Conservation (phyloP, 768 basidiomycete species). For the Tricholoma furcatifolium region DNA sequence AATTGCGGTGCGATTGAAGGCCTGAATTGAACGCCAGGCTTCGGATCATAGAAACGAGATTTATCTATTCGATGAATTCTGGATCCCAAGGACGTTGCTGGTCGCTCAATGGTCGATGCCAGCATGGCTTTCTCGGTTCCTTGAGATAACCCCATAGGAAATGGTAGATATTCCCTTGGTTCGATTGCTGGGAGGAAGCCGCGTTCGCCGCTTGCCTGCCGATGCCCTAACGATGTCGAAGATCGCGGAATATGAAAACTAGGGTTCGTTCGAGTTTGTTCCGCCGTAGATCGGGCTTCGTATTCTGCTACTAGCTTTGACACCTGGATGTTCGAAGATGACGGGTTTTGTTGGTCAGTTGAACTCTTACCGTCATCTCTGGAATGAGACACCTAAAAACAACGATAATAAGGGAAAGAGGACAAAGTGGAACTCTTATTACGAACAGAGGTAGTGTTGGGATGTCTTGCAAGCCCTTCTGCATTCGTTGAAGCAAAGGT, state of each 20-base stretch:
- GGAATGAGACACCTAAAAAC: background rate
- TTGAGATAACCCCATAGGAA: background rate
- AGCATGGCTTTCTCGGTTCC: background rate
- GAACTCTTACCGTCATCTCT: background rate
- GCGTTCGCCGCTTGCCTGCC: slow-evolving; percentile 7
- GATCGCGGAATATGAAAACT: slow-evolving; percentile 9
- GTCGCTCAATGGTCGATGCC: slow-evolving; percentile 9
- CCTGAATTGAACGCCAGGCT: background rate
- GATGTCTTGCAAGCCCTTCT: too few species aligned
- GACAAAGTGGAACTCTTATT: too few species aligned
- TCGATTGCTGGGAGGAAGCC: background rate
- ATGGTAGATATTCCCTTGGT: background rate
- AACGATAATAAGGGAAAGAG: background rate
- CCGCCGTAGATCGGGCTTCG: background rate
- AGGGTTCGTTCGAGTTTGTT: background rate
- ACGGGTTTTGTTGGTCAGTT: background rate
- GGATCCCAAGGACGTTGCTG: slow-evolving; percentile 14
- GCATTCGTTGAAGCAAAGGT: too few species aligned
- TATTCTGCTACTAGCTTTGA: slow-evolving; percentile 11
- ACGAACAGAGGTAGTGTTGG: too few species aligned
- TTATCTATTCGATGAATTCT: slow-evolving; percentile 6
- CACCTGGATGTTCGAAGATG: background rate
- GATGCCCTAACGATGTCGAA: slow-evolving; percentile 16
- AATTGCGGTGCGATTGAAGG: background rate
- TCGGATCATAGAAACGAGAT: background rate